Conservation (phyloP, 2,329 filamentous ascomycete genomes). For the Fusarium tricinctum region DNA sequence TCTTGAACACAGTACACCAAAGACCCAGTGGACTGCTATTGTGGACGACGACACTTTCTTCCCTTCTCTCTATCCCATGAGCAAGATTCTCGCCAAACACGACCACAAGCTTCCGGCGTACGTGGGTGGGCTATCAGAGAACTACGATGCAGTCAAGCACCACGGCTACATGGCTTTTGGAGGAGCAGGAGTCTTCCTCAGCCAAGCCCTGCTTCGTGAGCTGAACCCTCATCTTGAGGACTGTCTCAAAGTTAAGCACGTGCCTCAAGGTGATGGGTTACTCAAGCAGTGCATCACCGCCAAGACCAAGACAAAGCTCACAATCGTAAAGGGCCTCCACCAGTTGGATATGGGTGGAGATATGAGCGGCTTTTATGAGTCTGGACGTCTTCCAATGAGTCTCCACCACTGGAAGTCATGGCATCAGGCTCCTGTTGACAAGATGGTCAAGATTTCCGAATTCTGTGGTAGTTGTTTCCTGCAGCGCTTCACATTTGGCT, state of each 20-base stretch:
- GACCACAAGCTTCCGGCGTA: constrained; percentile 66
- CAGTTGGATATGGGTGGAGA: constrained; percentile 71
- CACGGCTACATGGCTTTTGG: constrained; percentile 73
- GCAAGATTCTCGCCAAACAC: constrained; percentile 61
- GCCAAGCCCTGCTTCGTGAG: constrained; percentile 63
- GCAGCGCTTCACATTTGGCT: constrained; percentile 65
- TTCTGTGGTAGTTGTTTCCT: constrained; percentile 73
- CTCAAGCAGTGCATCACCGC: constrained; percentile 70
- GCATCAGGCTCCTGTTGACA: constrained; percentile 65
- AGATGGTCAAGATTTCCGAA: constrained; percentile 63
- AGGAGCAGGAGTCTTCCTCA: constrained; percentile 72
- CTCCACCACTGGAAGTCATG: constrained; percentile 76
- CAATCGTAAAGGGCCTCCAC: constrained; percentile 66
- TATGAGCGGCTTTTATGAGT: constrained; percentile 71
- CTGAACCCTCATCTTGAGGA: constrained; percentile 62
- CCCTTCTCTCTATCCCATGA: constrained; percentile 65
- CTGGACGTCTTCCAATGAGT: constrained; percentile 66
- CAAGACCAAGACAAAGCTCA: constrained; percentile 67
- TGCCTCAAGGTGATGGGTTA: constrained; percentile 65
- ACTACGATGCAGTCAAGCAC: constrained; percentile 63
- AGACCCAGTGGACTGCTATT: constrained; percentile 68
- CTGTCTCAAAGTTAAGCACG: constrained; percentile 58
- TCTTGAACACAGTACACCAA: constrained; percentile 57
- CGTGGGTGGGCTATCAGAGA: constrained; percentile 71
- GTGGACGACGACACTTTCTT: constrained; percentile 77